Percentiles rank a stretch among this genome's conserved stretches.
Evolutionary conservation across 176 grass and related monocot species (phyloP).

Genomic region (Poa annua): DNA sequence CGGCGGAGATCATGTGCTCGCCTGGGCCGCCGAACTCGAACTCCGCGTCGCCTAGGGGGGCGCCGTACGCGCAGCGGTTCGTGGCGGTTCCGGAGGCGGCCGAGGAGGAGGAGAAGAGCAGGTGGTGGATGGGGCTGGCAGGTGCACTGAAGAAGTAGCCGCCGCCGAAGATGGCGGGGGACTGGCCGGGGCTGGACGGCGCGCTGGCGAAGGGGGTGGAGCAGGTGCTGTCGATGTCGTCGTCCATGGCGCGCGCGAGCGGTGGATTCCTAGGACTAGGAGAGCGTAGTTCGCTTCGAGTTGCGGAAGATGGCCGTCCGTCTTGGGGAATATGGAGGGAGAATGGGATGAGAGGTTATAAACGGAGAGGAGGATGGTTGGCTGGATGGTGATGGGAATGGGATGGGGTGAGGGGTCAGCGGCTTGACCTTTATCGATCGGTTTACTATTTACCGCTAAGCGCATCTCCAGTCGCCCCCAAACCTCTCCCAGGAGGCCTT

Average conservation of each 20-base stretch:
- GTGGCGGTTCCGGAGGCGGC: slow-evolving; percentile 14
- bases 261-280: not conserved
- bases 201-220: slow-evolving; percentile 79
- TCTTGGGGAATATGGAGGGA: not conserved
- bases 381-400: slow-evolving; percentile 32
- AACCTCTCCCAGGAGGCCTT: too few species aligned
- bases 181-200: slow-evolving; percentile 65
- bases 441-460: too few species aligned
- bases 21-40: slow-evolving; percentile 70
- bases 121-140: slow-evolving; percentile 94
- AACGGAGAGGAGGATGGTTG: slow-evolving; percentile 42
- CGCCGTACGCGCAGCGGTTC: not conserved
- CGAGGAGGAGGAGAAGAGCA: slow-evolving; percentile 58
- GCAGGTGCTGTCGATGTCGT: slow-evolving; percentile 74
- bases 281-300: not conserved
- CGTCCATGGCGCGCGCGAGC: slow-evolving; percentile 47
- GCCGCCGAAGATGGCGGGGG: slow-evolving; percentile 36
- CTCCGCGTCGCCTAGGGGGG: slow-evolving; percentile 54
- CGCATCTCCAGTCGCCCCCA: too few species aligned
- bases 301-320: not conserved
- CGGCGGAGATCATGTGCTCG: slow-evolving; percentile 88
- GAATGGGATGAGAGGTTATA: slow-evolving; percentile 55
- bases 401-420: slow-evolving; percentile 3
- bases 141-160: slow-evolving; percentile 97
- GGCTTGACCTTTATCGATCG: not conserved